Evolutionary conservation across 441 rosid species (phyloP), one percentile per base, ranked within the genome.

Genomic region (Kokia cookei): DNA sequence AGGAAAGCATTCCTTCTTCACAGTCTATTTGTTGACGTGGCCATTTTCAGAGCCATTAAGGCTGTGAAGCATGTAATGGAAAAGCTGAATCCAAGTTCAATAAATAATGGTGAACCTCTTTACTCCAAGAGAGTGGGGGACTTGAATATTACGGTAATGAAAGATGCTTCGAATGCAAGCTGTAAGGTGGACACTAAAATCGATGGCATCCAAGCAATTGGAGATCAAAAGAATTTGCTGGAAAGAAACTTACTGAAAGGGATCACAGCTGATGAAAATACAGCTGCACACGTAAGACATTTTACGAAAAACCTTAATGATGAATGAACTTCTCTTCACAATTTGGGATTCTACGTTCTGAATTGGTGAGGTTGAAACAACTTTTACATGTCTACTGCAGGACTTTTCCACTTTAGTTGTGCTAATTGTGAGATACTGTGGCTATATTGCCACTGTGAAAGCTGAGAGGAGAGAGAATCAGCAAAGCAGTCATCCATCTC

Each of bases 1-100:
- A 86, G 94, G 82, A 90, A 80, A 81, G 92, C 87, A 45, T 90
- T 90, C 73, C 89, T 90, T 75, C 90, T 90, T 67, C 94, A 90
- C 80, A 84, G 87, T 82, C 83, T 86, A 66, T 90, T 90, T 75
- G 87, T 88, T 1, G 94, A 90, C 68, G 89, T 90, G 64, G 90
- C 87, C 9, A 84, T 88, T 78, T 80, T 88, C 62, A 84, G 81
- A 84, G 88, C 94, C 80, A 84, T 86, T 74, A 82, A 86, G 67
- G 87, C 86, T 55, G 85, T 90, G 73, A 80, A 80, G 73, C 80
- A 83, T 74, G 86, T 81, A 45, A 82, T 82, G 83, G 53, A 69
- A 64, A 82, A 77, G 70, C 86, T 81, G 5, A 75, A 78, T 14
- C 43, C 83, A 67, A 74, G 53, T 68, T 59, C 75, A n/a, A 66